Base-by-base conservation (phyloP, 306 rosid species). In the Pyrus pyrifolia region DNA sequence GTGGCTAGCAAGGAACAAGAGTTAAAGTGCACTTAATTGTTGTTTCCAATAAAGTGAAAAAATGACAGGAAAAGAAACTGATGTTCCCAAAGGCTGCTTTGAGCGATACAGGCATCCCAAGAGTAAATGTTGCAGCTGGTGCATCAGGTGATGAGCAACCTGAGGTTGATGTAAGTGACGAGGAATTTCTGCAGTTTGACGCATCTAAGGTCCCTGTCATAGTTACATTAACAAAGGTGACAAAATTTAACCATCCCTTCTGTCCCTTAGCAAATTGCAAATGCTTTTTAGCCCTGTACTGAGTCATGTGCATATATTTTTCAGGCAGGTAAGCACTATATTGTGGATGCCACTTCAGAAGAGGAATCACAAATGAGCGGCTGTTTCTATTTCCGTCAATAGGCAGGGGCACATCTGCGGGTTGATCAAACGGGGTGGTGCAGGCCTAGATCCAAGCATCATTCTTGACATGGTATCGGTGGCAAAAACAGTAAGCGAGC, bases 281-380 rank as follows among this genome's bases (percentile, higher is more conserved):
- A 18, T 44, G 69, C 19, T 44, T 18, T 40, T 62, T 18, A 0
- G 19, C 52, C 31, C n/a, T 66, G 70, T 38, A 40, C 25, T 42
- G 71, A 61, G 3, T 35, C 11, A 12, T 19, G 23, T 81, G 70
- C 22, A 72, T 79, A 25, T 76, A 30, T 70, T 78, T 82, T 53
- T 1, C 74, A 93, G 96, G 77, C 90, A 38, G 96, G 97, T 23
- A 87, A 75, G 79, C 94, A 94, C 85, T 94, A 91, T 76, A 86
- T 94, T 55, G 96, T 89, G 55, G 97, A 94, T 76, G 93, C 97
- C 53, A 90, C 96, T 8, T 72, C 85, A 55, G 97, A 91, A 85
- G 98, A 94, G 85, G 98, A 94, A 70, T 88, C 96, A 49, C 95
- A 94, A 75, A 91, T 91, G 97, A 91, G 77, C 91, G 1, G 96